Evolutionary conservation across 352 stramenopile genomes (phyloP), one percentile per base, ranked within the genome.

Genomic region (Chrysophaeum taylorii): DNA sequence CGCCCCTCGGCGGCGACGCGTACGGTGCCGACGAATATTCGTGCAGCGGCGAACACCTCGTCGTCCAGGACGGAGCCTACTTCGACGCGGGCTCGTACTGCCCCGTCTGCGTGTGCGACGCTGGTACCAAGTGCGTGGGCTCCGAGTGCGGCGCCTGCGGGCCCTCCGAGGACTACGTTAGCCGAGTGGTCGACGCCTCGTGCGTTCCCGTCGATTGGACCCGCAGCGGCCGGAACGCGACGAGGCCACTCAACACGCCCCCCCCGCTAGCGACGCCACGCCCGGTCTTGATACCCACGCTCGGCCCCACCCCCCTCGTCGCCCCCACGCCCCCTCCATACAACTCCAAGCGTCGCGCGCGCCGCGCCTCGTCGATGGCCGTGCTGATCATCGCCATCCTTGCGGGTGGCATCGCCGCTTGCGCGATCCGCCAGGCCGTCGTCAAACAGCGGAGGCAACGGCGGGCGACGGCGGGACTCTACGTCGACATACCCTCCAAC

Each of bases 371-470:
- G 5, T 60, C 48, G 48, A 60, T 25, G 48, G 48, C 48, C 48
- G 48, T 25, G 48, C n/a, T 60, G 18, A 18, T 60, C 18, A 60
- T 60, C 48, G 48, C 48, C 18, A 18, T 60, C 48, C 18, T 60
- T 25, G 48, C 48, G 18, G 48, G 18, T 9, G 48, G 18, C 18
- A 60, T 60, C 48, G 33, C 48, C 18, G 48, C 48, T 5, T 60
- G 48, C 48, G 48, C 48, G 18, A 60, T 60, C 48, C 48, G 48
- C 48, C 48, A 60, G 48, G 48, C 48, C 48, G 25, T 60, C 25
- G 48, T 60, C 18, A 60, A 60, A 25, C n/a, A n/a, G n/a, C 48
- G 48, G 5, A 18, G 48, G 5, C n/a, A 60, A 25, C 48, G 48
- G 18, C 18, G 33, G 48, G 48, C 48, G 5, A 7, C 33, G 5